phyloP scores from a whole-genome alignment of 1,284 basidiomycete species.

The Mycena sp. region DNA sequence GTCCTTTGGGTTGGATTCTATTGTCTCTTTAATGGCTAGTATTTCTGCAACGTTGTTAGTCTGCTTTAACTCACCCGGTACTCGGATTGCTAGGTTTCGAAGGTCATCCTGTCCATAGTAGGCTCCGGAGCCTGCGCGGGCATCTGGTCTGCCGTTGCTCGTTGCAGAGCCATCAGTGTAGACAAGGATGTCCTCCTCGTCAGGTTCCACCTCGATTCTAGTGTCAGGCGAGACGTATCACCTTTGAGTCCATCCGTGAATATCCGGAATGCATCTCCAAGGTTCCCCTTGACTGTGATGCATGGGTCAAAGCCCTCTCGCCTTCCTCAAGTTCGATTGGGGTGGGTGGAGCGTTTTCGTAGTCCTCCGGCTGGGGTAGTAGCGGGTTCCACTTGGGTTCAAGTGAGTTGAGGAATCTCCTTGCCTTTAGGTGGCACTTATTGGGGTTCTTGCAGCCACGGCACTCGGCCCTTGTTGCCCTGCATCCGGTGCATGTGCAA shows the following conservation, averaged over 20 bases:
- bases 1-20: conserved; percentile 9
- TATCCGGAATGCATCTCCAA: conserved; percentile 1
- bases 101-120: background rate
- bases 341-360: background rate
- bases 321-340: background rate
- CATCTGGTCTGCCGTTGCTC: background rate
- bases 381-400: conserved; percentile 24
- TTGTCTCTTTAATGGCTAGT: conserved; percentile 15
- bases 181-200: background rate
- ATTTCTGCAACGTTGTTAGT: conserved; percentile 15
- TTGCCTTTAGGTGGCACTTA: conserved; percentile 12
- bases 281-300: background rate
- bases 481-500: conserved; percentile 11
- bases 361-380: conserved; percentile 14
- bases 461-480: background rate
- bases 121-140: background rate
- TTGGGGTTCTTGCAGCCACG: conserved; percentile 6
- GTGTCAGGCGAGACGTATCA: background rate
- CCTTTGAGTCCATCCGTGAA: background rate
- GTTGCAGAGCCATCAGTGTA: conserved; percentile 8
- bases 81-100: background rate
- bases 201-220: background rate
- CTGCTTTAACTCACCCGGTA: conserved; percentile 4
- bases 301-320: background rate
- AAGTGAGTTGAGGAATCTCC: background rate